Conservation (phyloP, 805 yeast species). For the Hanseniaspora lindneri region DNA sequence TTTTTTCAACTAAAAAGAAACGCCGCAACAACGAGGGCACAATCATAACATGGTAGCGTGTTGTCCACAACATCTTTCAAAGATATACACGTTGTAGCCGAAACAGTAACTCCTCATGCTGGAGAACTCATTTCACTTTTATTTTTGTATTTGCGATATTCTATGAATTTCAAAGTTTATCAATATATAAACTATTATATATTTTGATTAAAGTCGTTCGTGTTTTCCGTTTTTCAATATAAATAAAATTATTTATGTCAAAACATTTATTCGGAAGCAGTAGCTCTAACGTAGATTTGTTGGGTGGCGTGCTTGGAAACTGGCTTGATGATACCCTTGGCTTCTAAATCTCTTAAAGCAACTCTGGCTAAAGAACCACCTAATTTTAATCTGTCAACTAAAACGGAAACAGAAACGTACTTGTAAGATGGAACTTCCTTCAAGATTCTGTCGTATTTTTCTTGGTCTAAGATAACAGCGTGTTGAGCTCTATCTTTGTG, state of each 20-base stretch:
- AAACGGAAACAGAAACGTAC: constrained; percentile 93
- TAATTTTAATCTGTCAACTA: constrained; percentile 97
- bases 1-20: not conserved
- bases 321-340: constrained; percentile 87
- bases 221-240: not conserved
- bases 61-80: too few relatives aligned
- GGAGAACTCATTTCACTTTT: too few relatives aligned
- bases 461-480: constrained; percentile 93
- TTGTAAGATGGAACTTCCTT: constrained; percentile 99
- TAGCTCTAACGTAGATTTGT: constrained; percentile 84
- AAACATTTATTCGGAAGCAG: constrained; percentile 44
- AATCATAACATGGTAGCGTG: too few relatives aligned
- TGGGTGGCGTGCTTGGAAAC: constrained; percentile 93
- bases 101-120: too few relatives aligned
- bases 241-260: not conserved
- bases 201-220: not conserved
- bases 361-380: constrained; percentile 99
- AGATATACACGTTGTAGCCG: too few relatives aligned
- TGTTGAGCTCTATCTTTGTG: constrained; percentile 99
- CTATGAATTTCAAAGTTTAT: constrained; percentile 5
- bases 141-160: not conserved
- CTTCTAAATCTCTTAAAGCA: constrained; percentile 91
- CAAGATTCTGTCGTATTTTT: constrained; percentile 96
- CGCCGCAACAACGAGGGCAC: not conserved
- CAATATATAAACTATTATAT: constrained; percentile 1